Percentiles rank a stretch among this genome's conserved stretches.
These are phyloP conservation scores for Haplosporangium sp. DNA, from an alignment of 371 early-diverging fungal species.

Conservation along the genomic window DNA sequence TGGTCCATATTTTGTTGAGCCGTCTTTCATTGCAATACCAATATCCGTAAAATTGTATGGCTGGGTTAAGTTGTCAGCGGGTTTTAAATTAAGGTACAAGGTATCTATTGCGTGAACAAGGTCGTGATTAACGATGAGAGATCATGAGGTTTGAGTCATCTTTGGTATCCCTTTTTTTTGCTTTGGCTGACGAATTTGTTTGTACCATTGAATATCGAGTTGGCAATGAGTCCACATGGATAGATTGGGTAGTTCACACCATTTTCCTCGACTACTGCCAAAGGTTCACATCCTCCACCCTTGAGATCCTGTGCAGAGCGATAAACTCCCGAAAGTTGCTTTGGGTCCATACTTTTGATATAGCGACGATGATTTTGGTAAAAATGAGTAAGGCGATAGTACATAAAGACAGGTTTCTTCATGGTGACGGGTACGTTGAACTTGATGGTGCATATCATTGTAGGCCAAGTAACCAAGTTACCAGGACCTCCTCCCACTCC, in stretches of 20 bases:
- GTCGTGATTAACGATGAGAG: background rate
- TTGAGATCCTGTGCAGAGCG: slow-evolving; percentile 42
- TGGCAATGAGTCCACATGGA: slow-evolving; percentile 98
- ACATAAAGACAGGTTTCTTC: slow-evolving; percentile 87
- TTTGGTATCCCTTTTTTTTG: background rate
- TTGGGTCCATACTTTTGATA: slow-evolving; percentile 88
- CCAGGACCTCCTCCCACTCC: background rate
- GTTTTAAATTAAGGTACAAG: slow-evolving; percentile 28
- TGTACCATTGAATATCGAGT: slow-evolving; percentile 83
- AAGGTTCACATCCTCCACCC: slow-evolving; percentile 32
- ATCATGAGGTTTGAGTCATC: background rate
- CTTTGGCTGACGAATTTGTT: background rate
- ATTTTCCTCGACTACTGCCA: slow-evolving; percentile 29
- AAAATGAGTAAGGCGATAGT: slow-evolving; percentile 96
- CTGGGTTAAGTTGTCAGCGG: slow-evolving; percentile 23
- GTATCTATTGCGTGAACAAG: slow-evolving; percentile 36
- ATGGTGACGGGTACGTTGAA: slow-evolving; percentile 78
- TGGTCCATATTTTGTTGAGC: slow-evolving; percentile 77
- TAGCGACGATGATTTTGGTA: slow-evolving; percentile 98
- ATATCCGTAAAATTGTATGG: slow-evolving; percentile 67
- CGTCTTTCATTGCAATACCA: slow-evolving; percentile 93
- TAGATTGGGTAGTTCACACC: slow-evolving; percentile 69
- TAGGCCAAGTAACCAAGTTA: slow-evolving; percentile 37
- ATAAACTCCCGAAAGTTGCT: slow-evolving; percentile 84
- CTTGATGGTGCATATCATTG: slow-evolving; percentile 77